Conservation (phyloP, 495 filamentous ascomycete genomes). For the Chaetomium fimeti region DNA sequence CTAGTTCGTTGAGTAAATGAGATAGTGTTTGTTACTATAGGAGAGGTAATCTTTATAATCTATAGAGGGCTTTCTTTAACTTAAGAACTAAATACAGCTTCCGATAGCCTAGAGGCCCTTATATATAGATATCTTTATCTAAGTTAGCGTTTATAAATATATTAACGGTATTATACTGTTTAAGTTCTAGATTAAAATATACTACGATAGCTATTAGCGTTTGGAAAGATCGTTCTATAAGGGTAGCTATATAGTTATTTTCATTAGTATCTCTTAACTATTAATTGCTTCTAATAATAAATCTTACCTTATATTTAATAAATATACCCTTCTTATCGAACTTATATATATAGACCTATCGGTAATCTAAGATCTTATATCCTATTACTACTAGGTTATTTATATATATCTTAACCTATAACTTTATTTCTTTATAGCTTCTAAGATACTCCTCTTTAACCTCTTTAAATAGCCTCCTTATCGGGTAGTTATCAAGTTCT, state of each 20-base stretch:
- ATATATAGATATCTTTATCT: neutral
- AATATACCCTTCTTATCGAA: neutral
- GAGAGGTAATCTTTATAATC: neutral
- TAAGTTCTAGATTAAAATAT: neutral
- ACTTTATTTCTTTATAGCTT: no score
- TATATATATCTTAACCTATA: no score
- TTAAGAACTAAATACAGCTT: neutral
- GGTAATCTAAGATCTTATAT: neutral
- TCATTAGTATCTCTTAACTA: neutral
- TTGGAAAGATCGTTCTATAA: neutral
- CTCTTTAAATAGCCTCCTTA: no score
- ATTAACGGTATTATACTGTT: neutral
- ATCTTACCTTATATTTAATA: neutral
- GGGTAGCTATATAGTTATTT: neutral
- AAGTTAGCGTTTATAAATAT: neutral
- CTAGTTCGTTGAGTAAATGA: neutral
- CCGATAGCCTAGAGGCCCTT: neutral
- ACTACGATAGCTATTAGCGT: neutral
- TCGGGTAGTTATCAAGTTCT: no score
- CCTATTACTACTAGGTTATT: neutral
- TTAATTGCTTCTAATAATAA: no score
- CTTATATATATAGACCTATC: neutral
- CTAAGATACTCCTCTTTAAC: no score
- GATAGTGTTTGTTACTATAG: neutral
- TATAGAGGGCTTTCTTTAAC: neutral